Base-by-base conservation (phyloP, 164 flowering plant species). In the Magnolia sinica region DNA sequence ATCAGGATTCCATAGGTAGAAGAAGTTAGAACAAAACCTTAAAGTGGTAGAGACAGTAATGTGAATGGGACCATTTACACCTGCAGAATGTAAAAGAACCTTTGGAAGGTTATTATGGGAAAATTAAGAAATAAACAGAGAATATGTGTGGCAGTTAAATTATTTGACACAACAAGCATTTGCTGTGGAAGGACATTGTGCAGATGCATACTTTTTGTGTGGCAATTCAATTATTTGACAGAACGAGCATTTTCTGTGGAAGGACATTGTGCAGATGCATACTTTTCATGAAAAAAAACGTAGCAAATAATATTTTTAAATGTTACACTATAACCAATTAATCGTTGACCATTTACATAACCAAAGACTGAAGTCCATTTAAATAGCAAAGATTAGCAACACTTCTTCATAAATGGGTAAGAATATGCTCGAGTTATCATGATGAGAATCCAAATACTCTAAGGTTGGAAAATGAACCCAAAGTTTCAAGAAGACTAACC, bases 31-130 rank as follows among this genome's bases (percentile, higher is more conserved):
- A 37, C 20, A 73, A 58, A 75, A 81, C 85, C 85, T 83, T 74
- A 83, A 78, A 72, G 83, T 79, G 70, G 83, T 81, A 45, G 81
- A 74, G 76, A 81, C 76, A 64, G 79, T 77, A 52, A 83, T 24
- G 70, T 83, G 85, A 31, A 83, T 71, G 29, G 85, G 85, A 64
- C 85, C 85, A 79, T 83, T 83, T 27, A 83, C 83, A 81, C 85
- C 85, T 83, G 83, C 80, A 81, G 14, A 76, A 55, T 55, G 61
- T 13, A 55, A 13, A 59, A 59, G 45, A 68, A 29, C 14, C 45
- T 22, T 29, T 22, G 49, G 29, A 68, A 16, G 37, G n/a, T 68
- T 8, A 68, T 11, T 37, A 8, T 49, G 6, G 51, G 10, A 50
- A 14, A 37, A 52, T 8, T 49, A 18, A 14, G 2, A 9, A 70